Conservation (phyloP, 2,329 filamentous ascomycete genomes). For the Metarhizium humberi region DNA sequence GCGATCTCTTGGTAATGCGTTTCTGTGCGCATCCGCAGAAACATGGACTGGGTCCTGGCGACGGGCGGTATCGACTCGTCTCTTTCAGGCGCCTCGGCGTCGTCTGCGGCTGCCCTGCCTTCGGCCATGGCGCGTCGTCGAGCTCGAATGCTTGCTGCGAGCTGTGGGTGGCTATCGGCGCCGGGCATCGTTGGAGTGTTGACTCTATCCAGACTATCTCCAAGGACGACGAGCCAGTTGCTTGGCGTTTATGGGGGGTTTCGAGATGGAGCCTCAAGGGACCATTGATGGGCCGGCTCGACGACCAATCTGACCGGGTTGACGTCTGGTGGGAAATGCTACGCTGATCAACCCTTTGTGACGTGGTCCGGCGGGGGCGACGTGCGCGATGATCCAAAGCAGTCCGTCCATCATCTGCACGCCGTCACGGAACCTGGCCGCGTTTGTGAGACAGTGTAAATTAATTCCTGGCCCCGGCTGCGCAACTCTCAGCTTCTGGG, state of each 20-base stretch:
- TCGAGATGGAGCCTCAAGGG: neutral
- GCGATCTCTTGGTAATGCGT: conserved; percentile 6
- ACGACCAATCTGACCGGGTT: too few species aligned
- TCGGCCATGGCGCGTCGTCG: conserved; percentile 1
- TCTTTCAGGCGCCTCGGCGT: neutral
- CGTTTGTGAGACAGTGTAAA: neutral
- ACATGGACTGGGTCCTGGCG: neutral
- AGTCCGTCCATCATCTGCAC: neutral
- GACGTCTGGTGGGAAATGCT: neutral
- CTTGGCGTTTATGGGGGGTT: neutral
- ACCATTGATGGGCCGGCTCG: too few species aligned
- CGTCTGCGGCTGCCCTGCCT: neutral
- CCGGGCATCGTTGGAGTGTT: neutral
- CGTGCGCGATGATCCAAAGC: neutral
- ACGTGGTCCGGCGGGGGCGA: neutral
- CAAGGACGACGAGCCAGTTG: neutral
- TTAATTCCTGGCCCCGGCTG: neutral
- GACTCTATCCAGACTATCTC: neutral
- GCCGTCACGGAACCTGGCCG: neutral
- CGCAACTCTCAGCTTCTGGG: neutral
- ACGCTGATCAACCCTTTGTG: neutral
- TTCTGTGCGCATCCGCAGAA: conserved; percentile 2
- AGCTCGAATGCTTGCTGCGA: neutral
- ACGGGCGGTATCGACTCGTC: conserved; percentile 1
- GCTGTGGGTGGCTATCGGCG: neutral